Conservation (phyloP, 148 eudicot genomes). For the Arctostaphylos glauca region DNA sequence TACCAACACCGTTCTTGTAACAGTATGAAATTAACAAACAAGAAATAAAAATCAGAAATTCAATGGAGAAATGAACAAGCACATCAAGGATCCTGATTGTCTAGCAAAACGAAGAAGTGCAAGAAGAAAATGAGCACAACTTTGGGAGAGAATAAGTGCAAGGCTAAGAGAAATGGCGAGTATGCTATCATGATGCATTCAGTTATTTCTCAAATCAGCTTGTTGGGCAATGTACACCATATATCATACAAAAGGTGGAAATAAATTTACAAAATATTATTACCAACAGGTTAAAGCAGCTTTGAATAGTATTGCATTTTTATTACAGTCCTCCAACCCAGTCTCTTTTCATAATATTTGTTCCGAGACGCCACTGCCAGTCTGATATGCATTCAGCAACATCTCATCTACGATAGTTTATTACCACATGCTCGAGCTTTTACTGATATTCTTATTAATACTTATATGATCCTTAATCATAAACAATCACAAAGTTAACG, state of each 20-base stretch:
- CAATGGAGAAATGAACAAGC: background rate
- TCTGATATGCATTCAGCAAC: background rate
- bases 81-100: background rate
- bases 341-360: background rate
- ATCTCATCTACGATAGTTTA: background rate
- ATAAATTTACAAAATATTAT: background rate
- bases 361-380: background rate
- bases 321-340: background rate
- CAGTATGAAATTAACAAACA: background rate
- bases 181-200: background rate
- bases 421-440: background rate
- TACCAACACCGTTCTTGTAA: background rate
- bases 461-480: background rate
- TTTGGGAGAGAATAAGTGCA: background rate
- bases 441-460: background rate
- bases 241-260: background rate
- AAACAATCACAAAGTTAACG: background rate
- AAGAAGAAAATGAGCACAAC: background rate
- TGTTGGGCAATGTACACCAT: background rate
- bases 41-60: background rate
- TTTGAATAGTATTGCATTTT: background rate
- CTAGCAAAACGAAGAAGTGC: background rate
- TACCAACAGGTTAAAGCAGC: background rate
- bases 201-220: conserved; percentile 5
- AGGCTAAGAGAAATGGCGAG: background rate